Base-by-base conservation (phyloP, 305 asterid genomes). In the Solanum hybrid region DNA sequence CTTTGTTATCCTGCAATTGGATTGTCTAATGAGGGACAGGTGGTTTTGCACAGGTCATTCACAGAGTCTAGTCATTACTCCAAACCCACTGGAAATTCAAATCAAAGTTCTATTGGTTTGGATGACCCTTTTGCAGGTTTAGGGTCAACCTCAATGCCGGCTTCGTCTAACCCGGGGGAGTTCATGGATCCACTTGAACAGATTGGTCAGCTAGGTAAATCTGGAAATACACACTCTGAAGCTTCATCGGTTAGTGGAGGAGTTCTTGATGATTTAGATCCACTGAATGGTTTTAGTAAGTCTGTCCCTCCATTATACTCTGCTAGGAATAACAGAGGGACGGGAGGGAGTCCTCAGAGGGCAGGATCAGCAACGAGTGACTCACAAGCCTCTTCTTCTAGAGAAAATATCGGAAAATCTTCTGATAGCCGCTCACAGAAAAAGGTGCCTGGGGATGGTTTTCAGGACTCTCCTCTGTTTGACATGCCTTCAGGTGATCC, bases 91-190 rank as follows among this genome's bases (percentile, higher is more conserved):
- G 81, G 94, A 87, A 94, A 93, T 90, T 90, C 95, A 73, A 96
- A 92, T 90, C 93, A 89, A 51, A 89, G 92, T 88, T 89, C 94
- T 18, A 93, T 88, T 87, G 89, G 87, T 89, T 78, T 92, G 88
- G 96, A 94, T 89, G 97, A 96, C 90, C 99, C 99, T 89, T 97
- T 96, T 94, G 95, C 92, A 77, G 96, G 93, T 90, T 92, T 95
- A 89, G 96, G 93, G 74, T 93, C 98, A 86, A 93, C 93, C 90
- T 92, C 97, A 86, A 91, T 92, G 6, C 93, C 93, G 37, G 93
- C 87, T 78, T 92, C 93, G 57, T 94, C 98, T 81, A 92, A 96
- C 7, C 91, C 94, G 26, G 93, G 93, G 67, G 89, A 89, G 86
- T 93, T 92, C 85, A 69, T 92, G 8, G 97, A 96, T 93, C 98